A percentile compares a stretch with the other conserved stretches of the same genome.
Evolutionary conservation across 345 rosid species (phyloP).

Genomic region (rapeseed (Brassica napus)): Da-Ae NC_063448.1:26807001-26807500

Average conservation of each 20-base stretch:
- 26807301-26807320: not conserved
- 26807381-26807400: not conserved
- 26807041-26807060: no score
- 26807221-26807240: not conserved
- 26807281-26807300: not conserved
- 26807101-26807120: no score
- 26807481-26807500: no score
- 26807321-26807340: not conserved
- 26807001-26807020: no score
- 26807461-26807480: no score
- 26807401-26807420: not conserved
- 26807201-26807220: not conserved
- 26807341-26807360: conserved; percentile 11
- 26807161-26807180: not conserved
- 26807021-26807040: no score
- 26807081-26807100: no score
- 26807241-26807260: not conserved
- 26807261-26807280: not conserved
- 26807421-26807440: not conserved
- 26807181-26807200: not conserved
- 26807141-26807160: no score
- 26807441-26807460: not conserved
- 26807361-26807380: conserved; percentile 7
- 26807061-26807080: no score
- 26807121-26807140: no score